A percentile compares a stretch with the other conserved stretches of the same genome.
These are phyloP conservation scores for Fusarium papillatum DNA, from an alignment of 2,329 filamentous ascomycete species.

Conservation along the genomic window DNA sequence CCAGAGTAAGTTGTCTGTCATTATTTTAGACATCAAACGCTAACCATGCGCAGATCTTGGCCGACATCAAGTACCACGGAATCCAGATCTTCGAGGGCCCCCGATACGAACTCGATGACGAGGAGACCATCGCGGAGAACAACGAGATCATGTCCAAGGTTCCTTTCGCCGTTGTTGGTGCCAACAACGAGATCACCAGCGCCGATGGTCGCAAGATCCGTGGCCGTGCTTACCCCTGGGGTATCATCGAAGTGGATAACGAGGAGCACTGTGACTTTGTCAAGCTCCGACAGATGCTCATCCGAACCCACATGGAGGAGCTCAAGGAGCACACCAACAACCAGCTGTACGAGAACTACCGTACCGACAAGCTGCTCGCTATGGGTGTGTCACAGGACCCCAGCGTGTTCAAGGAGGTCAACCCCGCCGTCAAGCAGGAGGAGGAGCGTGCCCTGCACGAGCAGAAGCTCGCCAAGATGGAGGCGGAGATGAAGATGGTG, in stretches of 20 bases:
- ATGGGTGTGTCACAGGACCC: constrained; percentile 99
- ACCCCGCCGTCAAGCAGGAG: constrained; percentile 99
- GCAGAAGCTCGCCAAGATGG: constrained; percentile 99
- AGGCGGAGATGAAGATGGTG: constrained; percentile 99
- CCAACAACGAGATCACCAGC: constrained; percentile 93
- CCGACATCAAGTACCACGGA: constrained; percentile 96
- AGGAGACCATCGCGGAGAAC: constrained; percentile 99
- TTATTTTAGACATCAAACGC: neutral
- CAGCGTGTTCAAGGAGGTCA: constrained; percentile 99
- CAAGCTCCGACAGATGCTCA: constrained; percentile 99
- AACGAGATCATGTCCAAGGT: constrained; percentile 99
- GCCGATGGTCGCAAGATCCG: constrained; percentile 95
- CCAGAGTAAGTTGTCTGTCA: constrained; percentile 78
- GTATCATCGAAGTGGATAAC: constrained; percentile 98
- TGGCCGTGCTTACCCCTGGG: constrained; percentile 97
- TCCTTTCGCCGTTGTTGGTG: constrained; percentile 97
- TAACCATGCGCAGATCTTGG: constrained; percentile 78
- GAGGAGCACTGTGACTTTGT: constrained; percentile 99
- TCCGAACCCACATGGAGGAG: constrained; percentile 99
- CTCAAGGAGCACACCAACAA: constrained; percentile 99
- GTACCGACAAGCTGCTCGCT: constrained; percentile 97
- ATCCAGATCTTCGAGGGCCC: constrained; percentile 99
- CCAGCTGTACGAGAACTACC: constrained; percentile 98
- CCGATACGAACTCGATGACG: constrained; percentile 97
- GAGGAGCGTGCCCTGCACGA: constrained; percentile 98